Percentiles rank a stretch among this genome's conserved stretches.
Conservation (phyloP, 2,329 filamentous ascomycete genomes). For the Podosphaera aphanis region DNA sequence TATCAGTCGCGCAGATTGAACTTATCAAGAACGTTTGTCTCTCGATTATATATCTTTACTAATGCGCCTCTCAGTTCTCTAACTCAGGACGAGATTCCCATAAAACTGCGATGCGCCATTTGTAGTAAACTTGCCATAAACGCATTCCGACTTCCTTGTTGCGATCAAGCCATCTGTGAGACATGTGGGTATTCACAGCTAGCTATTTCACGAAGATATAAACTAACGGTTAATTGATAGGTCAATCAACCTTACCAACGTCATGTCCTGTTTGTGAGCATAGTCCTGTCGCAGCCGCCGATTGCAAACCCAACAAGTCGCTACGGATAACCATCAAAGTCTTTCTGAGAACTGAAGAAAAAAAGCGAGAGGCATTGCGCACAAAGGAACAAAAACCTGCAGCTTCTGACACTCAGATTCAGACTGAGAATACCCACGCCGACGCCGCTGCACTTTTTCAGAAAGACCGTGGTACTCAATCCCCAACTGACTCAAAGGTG, state of each 20-base stretch:
- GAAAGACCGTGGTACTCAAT: background rate
- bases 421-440: conserved; percentile 6
- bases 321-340: conserved; percentile 82
- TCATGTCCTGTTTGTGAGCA: conserved; percentile 89
- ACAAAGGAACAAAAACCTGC: conserved; percentile 19
- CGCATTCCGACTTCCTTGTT: conserved; percentile 78
- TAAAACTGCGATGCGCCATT: conserved; percentile 81
- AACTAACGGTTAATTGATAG: conserved; percentile 20
- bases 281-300: conserved; percentile 60
- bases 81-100: conserved; percentile 56
- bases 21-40: conserved; percentile 14
- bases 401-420: conserved; percentile 15
- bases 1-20: conserved; percentile 14
- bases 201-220: background rate
- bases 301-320: conserved; percentile 73
- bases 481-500: conserved; percentile 1
- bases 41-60: background rate
- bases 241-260: conserved; percentile 51
- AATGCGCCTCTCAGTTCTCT: conserved; percentile 12
- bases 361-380: conserved; percentile 52
- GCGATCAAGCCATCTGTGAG: conserved; percentile 85
- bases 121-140: conserved; percentile 82
- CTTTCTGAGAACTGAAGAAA: conserved; percentile 75
- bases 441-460: conserved; percentile 3
- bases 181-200: conserved; percentile 32